A percentile compares a stretch with the other conserved stretches of the same genome.
Evolutionary conservation across 2,329 filamentous ascomycete genomes (phyloP).

Genomic region (Neocatenulostroma microsporum): DNA sequence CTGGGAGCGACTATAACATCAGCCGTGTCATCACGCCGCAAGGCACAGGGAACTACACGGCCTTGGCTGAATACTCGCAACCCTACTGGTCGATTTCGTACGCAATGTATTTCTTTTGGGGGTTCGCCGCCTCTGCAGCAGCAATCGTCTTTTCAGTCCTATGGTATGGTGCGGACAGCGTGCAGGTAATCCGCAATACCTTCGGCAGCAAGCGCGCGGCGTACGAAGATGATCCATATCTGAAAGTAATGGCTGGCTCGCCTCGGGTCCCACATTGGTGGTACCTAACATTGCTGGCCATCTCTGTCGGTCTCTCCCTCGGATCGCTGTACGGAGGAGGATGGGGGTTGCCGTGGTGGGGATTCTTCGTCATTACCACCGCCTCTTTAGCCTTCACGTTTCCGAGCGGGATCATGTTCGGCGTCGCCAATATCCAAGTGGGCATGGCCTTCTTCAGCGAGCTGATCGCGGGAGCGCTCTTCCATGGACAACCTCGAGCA

Average conservation of each 20-base stretch:
- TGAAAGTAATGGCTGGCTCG: conserved; percentile 26
- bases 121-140: conserved; percentile 28
- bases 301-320: conserved; percentile 23
- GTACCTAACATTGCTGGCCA: conserved; percentile 22
- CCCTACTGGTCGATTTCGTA: conserved; percentile 25
- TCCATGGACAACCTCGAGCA: conserved; percentile 25
- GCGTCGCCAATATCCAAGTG: conserved; percentile 25
- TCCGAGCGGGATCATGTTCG: conserved; percentile 27
- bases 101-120: conserved; percentile 30
- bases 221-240: conserved; percentile 27
- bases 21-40: conserved; percentile 68
- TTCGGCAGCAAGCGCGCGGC: conserved; percentile 16
- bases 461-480: conserved; percentile 25
- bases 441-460: conserved; percentile 27
- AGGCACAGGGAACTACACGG: conserved; percentile 30
- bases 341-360: conserved; percentile 28
- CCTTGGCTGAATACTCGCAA: conserved; percentile 20
- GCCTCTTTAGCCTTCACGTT: conserved; percentile 24
- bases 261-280: conserved; percentile 28
- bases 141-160: conserved; percentile 25
- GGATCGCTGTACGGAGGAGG: conserved; percentile 23
- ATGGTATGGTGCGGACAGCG: conserved; percentile 22
- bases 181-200: conserved; percentile 12
- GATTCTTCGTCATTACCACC: conserved; percentile 22
- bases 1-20: conserved; percentile 71